phyloP scores from a whole-genome alignment of 2,329 filamentous ascomycete genomes.

The Davidsoniella eucalypti region DNA sequence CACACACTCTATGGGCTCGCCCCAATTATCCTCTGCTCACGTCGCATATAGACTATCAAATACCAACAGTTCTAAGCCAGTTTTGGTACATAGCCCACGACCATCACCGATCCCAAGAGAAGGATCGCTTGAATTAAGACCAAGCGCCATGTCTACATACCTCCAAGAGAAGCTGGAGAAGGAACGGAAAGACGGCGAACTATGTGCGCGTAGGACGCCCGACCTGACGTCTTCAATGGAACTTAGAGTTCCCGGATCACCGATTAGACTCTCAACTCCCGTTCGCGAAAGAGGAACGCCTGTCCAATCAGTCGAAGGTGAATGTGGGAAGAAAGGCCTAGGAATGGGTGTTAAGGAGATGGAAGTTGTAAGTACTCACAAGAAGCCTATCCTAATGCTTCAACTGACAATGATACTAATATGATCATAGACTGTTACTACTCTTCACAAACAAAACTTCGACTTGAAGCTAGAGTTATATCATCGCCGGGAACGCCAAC shows the following conservation, averaged over 20 bases:
- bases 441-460: conserved; percentile 59
- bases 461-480: conserved; percentile 59
- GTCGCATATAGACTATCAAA: conserved; percentile 24
- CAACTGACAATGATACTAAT: conserved; percentile 9
- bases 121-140: conserved; percentile 25
- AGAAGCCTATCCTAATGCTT: not conserved
- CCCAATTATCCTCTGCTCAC: conserved; percentile 21
- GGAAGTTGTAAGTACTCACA: conserved; percentile 36
- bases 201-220: conserved; percentile 9
- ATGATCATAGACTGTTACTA: conserved; percentile 40
- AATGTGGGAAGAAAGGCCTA: conserved; percentile 29
- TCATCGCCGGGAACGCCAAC: conserved; percentile 49
- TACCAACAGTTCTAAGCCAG: conserved; percentile 21
- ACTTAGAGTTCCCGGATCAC: conserved; percentile 6
- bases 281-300: conserved; percentile 7
- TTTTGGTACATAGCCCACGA: conserved; percentile 22
- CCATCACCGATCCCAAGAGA: conserved; percentile 27
- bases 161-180: conserved; percentile 38
- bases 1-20: conserved; percentile 24
- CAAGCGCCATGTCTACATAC: conserved; percentile 30
- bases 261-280: conserved; percentile 9
- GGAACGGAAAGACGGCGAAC: conserved; percentile 20
- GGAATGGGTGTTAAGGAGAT: conserved; percentile 47
- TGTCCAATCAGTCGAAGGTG: conserved; percentile 17
- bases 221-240: conserved; percentile 7